Percentiles rank a stretch among this genome's conserved stretches.
Evolutionary conservation across 768 basidiomycete genomes (phyloP).

Genomic region (Leucosporidium yakuticum): DNA sequence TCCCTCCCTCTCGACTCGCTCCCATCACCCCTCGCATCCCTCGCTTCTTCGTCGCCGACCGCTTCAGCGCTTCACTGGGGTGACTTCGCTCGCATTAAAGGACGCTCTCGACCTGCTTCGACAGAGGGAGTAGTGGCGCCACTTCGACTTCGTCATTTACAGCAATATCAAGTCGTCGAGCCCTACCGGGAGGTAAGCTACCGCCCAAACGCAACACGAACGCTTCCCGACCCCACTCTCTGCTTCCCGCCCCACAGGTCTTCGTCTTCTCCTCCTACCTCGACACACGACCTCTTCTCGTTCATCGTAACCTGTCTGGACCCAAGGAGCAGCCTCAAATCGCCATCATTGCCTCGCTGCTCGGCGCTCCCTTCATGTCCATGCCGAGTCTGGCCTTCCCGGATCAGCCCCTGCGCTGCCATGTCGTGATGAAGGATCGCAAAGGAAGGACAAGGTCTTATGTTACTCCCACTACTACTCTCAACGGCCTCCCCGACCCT

Average conservation of each 20-base stretch:
- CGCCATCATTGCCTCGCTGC: not conserved
- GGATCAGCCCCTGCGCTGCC: not conserved
- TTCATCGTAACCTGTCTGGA: not conserved
- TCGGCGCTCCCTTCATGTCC: not conserved
- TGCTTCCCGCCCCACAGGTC: not conserved
- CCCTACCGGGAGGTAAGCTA: too few species aligned
- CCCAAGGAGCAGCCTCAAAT: not conserved
- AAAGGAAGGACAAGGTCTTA: not conserved
- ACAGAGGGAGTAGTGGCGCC: too few species aligned
- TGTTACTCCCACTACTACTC: not conserved
- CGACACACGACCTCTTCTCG: slow-evolving; percentile 1
- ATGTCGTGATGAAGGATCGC: not conserved
- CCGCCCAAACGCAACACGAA: too few species aligned
- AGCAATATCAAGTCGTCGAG: too few species aligned
- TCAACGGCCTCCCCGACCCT: not conserved
- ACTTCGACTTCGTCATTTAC: too few species aligned
- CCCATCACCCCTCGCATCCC: too few species aligned
- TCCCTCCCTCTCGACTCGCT: too few species aligned
- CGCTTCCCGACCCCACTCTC: too few species aligned
- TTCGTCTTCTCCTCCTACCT: not conserved
- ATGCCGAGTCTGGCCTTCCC: not conserved
- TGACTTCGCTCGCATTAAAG: too few species aligned
- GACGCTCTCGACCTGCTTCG: too few species aligned
- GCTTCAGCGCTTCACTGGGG: too few species aligned
- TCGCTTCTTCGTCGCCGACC: too few species aligned